Conservation (phyloP, 768 basidiomycete species). For the Tephrocybe sp. region DNA sequence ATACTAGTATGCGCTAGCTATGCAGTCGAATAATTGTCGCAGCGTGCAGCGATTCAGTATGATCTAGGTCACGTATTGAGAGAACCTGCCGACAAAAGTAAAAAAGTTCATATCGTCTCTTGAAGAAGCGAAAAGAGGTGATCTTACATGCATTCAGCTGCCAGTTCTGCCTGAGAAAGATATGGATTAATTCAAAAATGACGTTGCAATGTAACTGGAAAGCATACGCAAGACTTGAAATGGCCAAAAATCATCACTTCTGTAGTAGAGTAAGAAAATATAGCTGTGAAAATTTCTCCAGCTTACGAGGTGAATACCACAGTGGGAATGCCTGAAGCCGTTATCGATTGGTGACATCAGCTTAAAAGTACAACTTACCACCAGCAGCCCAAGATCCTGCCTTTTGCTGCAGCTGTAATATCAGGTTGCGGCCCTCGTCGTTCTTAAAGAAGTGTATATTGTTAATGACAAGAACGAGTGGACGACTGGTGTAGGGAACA, state of each 20-base stretch:
- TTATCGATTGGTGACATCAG: neutral
- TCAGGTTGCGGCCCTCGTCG: slow-evolving; percentile 69
- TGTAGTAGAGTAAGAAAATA: slow-evolving; percentile 9
- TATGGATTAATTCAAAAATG: slow-evolving; percentile 9
- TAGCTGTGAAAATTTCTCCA: neutral
- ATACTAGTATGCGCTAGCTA: slow-evolving; percentile 27
- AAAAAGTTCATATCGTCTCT: neutral
- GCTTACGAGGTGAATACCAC: slow-evolving; percentile 75
- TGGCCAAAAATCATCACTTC: slow-evolving; percentile 84
- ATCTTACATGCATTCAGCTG: slow-evolving; percentile 67
- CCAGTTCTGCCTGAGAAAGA: slow-evolving; percentile 55
- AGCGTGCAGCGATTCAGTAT: slow-evolving; percentile 56
- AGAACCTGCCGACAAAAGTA: slow-evolving; percentile 45
- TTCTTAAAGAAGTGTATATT: slow-evolving; percentile 76
- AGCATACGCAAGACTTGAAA: slow-evolving; percentile 62
- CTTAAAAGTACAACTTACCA: slow-evolving; percentile 37
- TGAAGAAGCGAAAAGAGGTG: neutral
- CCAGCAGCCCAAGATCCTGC: slow-evolving; percentile 86
- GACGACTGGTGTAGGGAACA: slow-evolving; percentile 53
- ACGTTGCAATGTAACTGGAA: slow-evolving; percentile 5
- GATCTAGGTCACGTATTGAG: slow-evolving; percentile 67
- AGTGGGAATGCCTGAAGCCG: slow-evolving; percentile 60
- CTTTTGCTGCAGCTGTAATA: slow-evolving; percentile 84
- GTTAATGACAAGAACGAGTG: slow-evolving; percentile 79
- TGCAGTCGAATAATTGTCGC: slow-evolving; percentile 48